Conservation (phyloP, 495 filamentous ascomycete genomes). For the Acidiella bohemica region DNA sequence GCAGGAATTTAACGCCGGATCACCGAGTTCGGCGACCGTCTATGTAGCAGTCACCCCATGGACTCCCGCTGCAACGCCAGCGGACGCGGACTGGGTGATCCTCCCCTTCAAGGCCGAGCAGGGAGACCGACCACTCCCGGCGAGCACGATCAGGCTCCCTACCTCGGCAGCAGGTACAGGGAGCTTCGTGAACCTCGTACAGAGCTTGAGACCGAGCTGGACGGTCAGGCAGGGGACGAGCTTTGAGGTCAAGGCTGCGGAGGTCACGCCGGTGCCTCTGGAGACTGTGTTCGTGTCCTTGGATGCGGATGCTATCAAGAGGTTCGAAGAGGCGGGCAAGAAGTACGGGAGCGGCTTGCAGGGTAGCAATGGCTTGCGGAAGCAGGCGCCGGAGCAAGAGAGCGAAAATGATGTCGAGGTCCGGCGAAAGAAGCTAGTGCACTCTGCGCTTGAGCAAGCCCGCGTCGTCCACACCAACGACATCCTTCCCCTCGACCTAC, state of each 20-base stretch:
- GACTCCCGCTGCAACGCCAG: conserved; percentile 41
- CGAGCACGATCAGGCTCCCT: conserved; percentile 73
- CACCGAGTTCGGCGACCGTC: neutral
- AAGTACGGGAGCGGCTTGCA: conserved; percentile 50
- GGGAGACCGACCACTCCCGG: conserved; percentile 38
- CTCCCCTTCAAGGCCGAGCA: conserved; percentile 51
- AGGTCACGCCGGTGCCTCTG: conserved; percentile 64
- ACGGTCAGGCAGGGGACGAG: conserved; percentile 32
- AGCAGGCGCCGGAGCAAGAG: conserved; percentile 4
- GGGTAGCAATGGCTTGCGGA: conserved; percentile 27
- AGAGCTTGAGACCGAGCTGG: conserved; percentile 47
- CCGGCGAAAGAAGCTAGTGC: conserved; percentile 60
- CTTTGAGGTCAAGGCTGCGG: conserved; percentile 69
- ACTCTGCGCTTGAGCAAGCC: conserved; percentile 53
- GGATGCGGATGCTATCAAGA: conserved; percentile 57
- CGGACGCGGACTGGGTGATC: conserved; percentile 68
- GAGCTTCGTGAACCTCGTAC: conserved; percentile 52
- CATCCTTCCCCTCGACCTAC: conserved; percentile 64
- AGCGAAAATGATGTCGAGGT: conserved; percentile 30
- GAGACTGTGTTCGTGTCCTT: conserved; percentile 76
- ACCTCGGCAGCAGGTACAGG: conserved; percentile 65
- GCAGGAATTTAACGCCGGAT: conserved; percentile 57
- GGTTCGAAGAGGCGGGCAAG: conserved; percentile 47
- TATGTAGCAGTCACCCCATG: conserved; percentile 76
- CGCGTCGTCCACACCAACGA: conserved; percentile 75